Base-by-base conservation (phyloP, 768 basidiomycete species). In the Lepiota brunneoincarnata region DNA sequence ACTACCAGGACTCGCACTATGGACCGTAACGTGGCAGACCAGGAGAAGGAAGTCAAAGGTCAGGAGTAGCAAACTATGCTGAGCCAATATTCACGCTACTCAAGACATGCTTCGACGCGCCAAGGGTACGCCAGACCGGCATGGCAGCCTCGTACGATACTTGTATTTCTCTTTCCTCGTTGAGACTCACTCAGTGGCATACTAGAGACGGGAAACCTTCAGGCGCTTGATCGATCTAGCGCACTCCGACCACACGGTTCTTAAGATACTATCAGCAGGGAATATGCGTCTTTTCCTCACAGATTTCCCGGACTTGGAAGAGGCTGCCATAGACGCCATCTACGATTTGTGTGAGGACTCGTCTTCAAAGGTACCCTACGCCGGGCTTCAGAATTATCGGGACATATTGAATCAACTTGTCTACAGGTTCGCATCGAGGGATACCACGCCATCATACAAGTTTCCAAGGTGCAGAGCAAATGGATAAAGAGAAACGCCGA, bases 291-390 rank as follows among this genome's bases (percentile, higher is more conserved):
- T 68, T 45, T 84, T 84, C 64, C 82, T 89, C 71, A 78, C 71
- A 58, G 81, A 86, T 66, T 86, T 87, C 59, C 80, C 82, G 0
- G 87, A 87, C 41, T 69, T 85, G n/a, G 84, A 87, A 64, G 88
- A 89, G 59, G 79, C 79, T 18, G 84, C 84, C 5, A 87, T 89
- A 62, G 84, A 89, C 60, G 83, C 84, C n/a, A 77, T 89, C 11
- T 89, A 89, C 61, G 87, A 89, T 68, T 69, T 89, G 0, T 89
- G 87, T 63, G 87, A 89, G 65, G 87, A 89, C 70, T 79, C 79
- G 44, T 76, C 78, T 36, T 59, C 76, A 11, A 70, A 71, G 58
- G 86, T 86, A 59, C 39, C 11, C 7, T 2, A 31, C 3, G 11
- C 31, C 6, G 11, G 4, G 4, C 31, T 4, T 9, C 31, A 31